Evolutionary conservation across 768 basidiomycete species (phyloP), one percentile per base, ranked within the genome.

Genomic region (Tephrocybe sp.): DNA sequence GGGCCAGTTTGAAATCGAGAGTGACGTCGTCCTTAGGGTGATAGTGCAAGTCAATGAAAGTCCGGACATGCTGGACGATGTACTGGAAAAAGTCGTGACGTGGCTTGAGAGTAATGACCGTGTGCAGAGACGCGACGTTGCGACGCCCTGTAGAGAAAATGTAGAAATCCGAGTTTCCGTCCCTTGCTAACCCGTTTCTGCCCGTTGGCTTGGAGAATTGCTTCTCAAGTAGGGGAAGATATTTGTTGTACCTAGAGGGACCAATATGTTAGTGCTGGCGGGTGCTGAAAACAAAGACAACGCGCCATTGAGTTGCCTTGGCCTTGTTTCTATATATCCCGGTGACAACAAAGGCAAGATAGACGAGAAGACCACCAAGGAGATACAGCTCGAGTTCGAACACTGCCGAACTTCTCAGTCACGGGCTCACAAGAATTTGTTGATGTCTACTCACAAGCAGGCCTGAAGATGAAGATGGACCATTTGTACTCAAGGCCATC

Each of bases 71-170:
- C 59, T 92, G 84, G 68, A 79, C 84, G 26, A 80, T 48, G 53
- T 76, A 67, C 57, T 89, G 86, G 52, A 87, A 65, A 28, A 89
- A 65, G 69, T 96, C 93, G 67, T 97, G 94, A 64, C 88, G 84
- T 52, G 94, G 92, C 37, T 80, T 73, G 53, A 95, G 77, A 37
- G 82, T 74, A 65, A 94, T 78, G 58, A 88, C 76, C 42, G 88
- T 84, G 73, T 96, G 93, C 45, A 94, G 75, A 25, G 87, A 88
- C 22, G 79, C 70, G 47, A 93, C 63, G 56, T 82, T 83, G 51
- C 88, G 86, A 52, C 94, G 75, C 46, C 94, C 94, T 2, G 92
- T 93, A 34, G 91, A 91, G 70, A 89, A 97, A 62, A 78, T 77
- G 73, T 92, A 89, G 63, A 84, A 88, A 70, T 92, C 90, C 3